A percentile compares a stretch with the other conserved stretches of the same genome.
Evolutionary conservation across 1,284 basidiomycete species (phyloP).

Genomic region (Trichosporon sp.): DNA sequence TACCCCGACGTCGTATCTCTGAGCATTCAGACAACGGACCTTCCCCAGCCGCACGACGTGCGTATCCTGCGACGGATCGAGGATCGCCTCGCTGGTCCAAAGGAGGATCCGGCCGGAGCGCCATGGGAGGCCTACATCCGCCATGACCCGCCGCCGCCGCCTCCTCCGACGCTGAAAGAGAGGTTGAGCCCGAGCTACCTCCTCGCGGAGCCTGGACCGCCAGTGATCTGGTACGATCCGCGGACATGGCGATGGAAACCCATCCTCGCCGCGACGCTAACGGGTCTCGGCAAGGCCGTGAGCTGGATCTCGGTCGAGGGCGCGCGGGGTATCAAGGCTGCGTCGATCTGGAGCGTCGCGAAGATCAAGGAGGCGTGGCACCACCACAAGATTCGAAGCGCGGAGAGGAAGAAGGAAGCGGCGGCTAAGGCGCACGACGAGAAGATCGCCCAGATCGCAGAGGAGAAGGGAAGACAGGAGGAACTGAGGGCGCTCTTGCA

Average conservation of each 20-base stretch:
- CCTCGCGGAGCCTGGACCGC: neutral
- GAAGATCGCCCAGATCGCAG: neutral
- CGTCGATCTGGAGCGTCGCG: neutral
- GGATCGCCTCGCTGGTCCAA: conserved; percentile 21
- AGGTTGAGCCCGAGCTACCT: neutral
- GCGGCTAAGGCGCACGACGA: neutral
- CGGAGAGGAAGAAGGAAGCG: neutral
- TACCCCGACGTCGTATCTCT: conserved; percentile 14
- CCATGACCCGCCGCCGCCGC: conserved; percentile 5
- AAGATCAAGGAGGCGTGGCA: neutral
- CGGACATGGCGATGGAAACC: neutral
- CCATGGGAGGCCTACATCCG: conserved; percentile 26
- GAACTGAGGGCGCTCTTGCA: neutral
- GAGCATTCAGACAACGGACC: conserved; percentile 36
- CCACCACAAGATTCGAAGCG: neutral
- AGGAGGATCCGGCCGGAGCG: conserved; percentile 11
- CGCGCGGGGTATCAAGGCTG: neutral
- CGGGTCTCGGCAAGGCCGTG: neutral
- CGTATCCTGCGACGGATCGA: conserved; percentile 42
- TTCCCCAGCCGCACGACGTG: conserved; percentile 41
- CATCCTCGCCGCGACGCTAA: neutral
- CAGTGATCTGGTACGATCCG: conserved; percentile 1
- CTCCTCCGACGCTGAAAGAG: neutral
- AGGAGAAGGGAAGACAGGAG: neutral
- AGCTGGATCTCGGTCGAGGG: neutral